These are phyloP conservation scores for Aspergillus fructus DNA, from an alignment of 2,329 filamentous ascomycete genomes.

Conservation along the genomic window DNA sequence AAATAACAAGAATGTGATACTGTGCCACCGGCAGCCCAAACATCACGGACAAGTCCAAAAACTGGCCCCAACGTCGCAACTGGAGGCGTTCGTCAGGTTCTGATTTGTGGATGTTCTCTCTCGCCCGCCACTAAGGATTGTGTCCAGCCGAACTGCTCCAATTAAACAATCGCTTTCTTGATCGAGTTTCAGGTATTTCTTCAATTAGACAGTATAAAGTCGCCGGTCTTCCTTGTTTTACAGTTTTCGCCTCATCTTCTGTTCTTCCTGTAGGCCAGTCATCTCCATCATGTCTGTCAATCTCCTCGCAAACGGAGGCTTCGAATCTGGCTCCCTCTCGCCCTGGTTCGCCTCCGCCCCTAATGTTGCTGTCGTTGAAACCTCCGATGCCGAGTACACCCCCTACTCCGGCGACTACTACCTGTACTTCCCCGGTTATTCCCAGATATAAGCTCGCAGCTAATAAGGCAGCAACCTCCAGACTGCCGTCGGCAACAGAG, in stretches of 20 bases:
- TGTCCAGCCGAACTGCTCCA: background rate
- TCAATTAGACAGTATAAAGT: background rate
- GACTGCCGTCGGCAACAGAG: slow-evolving; percentile 22
- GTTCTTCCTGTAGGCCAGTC: background rate
- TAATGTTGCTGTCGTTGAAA: slow-evolving; percentile 17
- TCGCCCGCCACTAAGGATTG: background rate
- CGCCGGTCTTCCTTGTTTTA: background rate
- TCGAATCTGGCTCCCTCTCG: slow-evolving; percentile 21
- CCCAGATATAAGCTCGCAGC: background rate
- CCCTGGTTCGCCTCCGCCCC: slow-evolving; percentile 22
- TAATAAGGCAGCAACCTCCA: slow-evolving; percentile 14
- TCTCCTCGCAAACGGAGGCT: slow-evolving; percentile 22
- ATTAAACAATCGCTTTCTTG: background rate
- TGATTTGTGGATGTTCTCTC: background rate
- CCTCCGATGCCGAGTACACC: slow-evolving; percentile 13
- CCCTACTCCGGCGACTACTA: slow-evolving; percentile 22
- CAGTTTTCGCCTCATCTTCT: background rate
- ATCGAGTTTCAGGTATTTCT: background rate
- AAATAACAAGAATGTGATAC: too few relatives aligned
- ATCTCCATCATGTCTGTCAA: slow-evolving; percentile 14
- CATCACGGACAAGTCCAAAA: too few relatives aligned
- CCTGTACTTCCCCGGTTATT: slow-evolving; percentile 12
- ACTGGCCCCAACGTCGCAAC: too few relatives aligned
- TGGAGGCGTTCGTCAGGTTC: background rate
- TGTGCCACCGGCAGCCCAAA: too few relatives aligned